These are phyloP conservation scores for Microglena sp. DNA, from an alignment of 139 green algal species.

Conservation along the genomic window DNA sequence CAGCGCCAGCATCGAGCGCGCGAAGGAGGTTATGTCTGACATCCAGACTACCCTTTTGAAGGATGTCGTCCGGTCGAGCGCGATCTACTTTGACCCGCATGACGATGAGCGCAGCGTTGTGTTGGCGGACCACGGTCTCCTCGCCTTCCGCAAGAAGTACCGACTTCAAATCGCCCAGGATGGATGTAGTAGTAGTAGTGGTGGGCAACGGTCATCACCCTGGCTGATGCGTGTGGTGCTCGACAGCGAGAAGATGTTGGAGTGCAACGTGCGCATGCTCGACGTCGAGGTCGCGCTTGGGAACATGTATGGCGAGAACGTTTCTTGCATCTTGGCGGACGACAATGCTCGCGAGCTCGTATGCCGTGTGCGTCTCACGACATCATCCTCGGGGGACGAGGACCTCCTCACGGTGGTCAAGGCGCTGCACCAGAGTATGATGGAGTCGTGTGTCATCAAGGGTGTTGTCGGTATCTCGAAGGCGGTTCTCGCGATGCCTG, in stretches of 20 bases:
- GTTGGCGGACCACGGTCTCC: constrained; percentile 72
- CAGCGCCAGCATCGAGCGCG: constrained; percentile 36
- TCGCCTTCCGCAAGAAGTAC: too few relatives aligned
- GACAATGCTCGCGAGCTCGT: constrained; percentile 88
- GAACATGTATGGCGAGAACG: constrained; percentile 29
- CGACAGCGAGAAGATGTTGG: constrained; percentile 7
- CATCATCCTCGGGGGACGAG: background rate
- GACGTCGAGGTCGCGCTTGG: constrained; percentile 52
- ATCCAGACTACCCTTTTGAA: constrained; percentile 89
- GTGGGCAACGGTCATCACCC: too few relatives aligned
- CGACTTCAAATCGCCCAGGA: background rate
- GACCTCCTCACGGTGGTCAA: background rate
- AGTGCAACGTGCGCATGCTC: constrained; percentile 6
- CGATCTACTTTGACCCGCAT: constrained; percentile 32
- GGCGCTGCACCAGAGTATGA: constrained; percentile 25
- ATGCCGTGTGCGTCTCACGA: constrained; percentile 36
- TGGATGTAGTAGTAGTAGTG: too few relatives aligned
- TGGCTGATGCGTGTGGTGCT: constrained; percentile 90
- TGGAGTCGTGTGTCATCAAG: constrained; percentile 40
- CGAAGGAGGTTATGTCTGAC: constrained; percentile 65
- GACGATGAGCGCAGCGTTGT: constrained; percentile 56
- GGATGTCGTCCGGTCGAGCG: constrained; percentile 20
- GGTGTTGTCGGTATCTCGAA: constrained; percentile 72
- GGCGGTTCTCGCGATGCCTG: constrained; percentile 48
- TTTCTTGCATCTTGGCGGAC: constrained; percentile 83